A percentile compares a stretch with the other conserved stretches of the same genome.
Conservation (phyloP, 495 filamentous ascomycete genomes). For the Hypoxylon cercidicola region DNA sequence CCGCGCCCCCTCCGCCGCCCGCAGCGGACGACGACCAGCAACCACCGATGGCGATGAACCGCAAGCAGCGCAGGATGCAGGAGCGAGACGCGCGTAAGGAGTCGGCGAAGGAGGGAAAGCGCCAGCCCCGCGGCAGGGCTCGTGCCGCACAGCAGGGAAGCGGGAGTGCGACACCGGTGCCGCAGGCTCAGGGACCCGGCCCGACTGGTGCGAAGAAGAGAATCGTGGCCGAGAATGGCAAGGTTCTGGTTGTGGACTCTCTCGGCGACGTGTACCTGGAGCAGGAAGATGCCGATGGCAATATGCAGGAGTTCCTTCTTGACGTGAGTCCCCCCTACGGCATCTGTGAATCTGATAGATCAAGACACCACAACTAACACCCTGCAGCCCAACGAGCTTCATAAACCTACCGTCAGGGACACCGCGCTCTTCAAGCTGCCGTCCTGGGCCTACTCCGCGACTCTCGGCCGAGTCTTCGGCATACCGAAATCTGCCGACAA, state of each 20-base stretch:
- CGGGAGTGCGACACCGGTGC: constrained; percentile 42
- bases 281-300: constrained; percentile 86
- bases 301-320: constrained; percentile 81
- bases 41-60: constrained; percentile 71
- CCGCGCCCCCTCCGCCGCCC: constrained; percentile 49
- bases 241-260: constrained; percentile 91
- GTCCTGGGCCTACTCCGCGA: constrained; percentile 68
- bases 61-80: constrained; percentile 86
- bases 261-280: constrained; percentile 92
- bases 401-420: constrained; percentile 71
- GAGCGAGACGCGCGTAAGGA: constrained; percentile 83
- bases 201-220: constrained; percentile 78
- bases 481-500: constrained; percentile 49
- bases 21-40: constrained; percentile 60
- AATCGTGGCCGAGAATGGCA: constrained; percentile 93
- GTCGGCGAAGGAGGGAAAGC: constrained; percentile 49
- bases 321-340: constrained; percentile 73
- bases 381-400: constrained; percentile 68
- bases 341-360: no score
- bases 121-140: constrained; percentile 39
- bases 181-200: constrained; percentile 50
- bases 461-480: constrained; percentile 63
- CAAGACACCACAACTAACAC: constrained; percentile 15
- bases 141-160: constrained; percentile 48
- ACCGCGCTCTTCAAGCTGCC: constrained; percentile 78